Evolutionary conservation across 1,284 basidiomycete species (phyloP), one percentile per base, ranked within the genome.

Genomic region (Entoloma clypeatum): DNA sequence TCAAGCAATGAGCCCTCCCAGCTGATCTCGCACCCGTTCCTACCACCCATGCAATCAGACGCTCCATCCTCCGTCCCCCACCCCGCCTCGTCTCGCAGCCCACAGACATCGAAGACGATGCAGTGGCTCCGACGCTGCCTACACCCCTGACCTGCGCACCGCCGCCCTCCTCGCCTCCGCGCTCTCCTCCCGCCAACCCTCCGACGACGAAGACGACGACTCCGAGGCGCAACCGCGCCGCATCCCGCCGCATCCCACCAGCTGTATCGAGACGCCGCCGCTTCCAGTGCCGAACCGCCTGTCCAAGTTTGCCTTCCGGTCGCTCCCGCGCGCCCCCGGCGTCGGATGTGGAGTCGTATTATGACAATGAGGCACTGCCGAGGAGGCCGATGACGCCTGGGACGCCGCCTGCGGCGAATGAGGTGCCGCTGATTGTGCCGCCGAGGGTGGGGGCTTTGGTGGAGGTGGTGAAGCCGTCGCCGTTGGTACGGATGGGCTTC

Each of bases 41-140:
- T 23, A 27, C 17, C 7, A 18, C 47, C 22, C 39, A 42, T 23
- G 36, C 36, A n/a, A n/a, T n/a, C n/a, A n/a, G n/a, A 30, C 41
- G 49, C 18, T 45, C 41, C 7, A 23, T 50, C n/a, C 49, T 41
- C 11, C 47, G 41, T 21, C 49, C 45, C 32, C 54, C 51, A 4
- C 52, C 45, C n/a, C 50, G 41, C 19, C 35, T 46, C 22, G 40
- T 47, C 4, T 43, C 51, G 23, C 18, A 45, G 25, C 40, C 31
- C 22, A 30, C 27, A 11, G 47, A 52, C 27, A n/a, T 33, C 9
- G 48, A 49, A 8, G 53, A 56, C 2, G 51, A 55, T 21, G 45
- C 47, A 53, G 42, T 2, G 58, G 59, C 27, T 50, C 56, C 4
- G 58, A 56, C 3, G 50, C 52, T 21, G 56, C 59, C 17, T 52